Base-by-base conservation (phyloP, 1,284 basidiomycete genomes). In the Fomitiporia mediterranea region DNA sequence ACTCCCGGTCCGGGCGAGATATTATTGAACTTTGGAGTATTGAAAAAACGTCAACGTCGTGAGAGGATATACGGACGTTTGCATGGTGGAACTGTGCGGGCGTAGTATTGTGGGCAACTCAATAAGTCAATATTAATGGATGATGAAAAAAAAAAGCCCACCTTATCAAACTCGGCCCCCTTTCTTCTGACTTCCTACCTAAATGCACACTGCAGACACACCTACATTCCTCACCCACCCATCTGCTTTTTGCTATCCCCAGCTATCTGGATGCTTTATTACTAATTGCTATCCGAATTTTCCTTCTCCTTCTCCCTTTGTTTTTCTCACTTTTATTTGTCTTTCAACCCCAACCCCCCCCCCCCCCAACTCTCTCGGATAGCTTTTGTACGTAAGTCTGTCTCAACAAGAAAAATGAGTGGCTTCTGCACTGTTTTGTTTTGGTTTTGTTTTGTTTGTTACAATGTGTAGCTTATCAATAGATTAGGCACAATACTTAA, bases 1-100 rank as follows among this genome's bases (percentile, higher is more conserved):
- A 94, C 89, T 62, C 86, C 93, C 27, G 96, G 96, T 27, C 92
- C 92, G 3, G 89, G 82, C n/a, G 86, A 96, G 70, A 88, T 89
- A 11, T 74, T 98, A 52, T 79, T 80, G 56, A 98, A 98, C 70
- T 99, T 95, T 66, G 91, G 94, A 67, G 89, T 98, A 23, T 74
- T 98, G 57, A 83, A 82, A 72, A 91, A 92, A 67, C 76, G 84
- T 21, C 72, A 76, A 62, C 89, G 92, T 67, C 81, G 84, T 37
- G 68, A 70, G 43, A 82, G 81, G 61, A 82, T 89, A 42, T 74
- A 76, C 30, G 62, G 64, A 13, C 67, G 70, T 4, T n/a, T 59
- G 42, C 44, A 55, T 13, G 46, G 49, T 27, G 25, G 37, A 28
- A 3, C 27, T n/a, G n/a, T n/a, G n/a, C n/a, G n/a, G n/a, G n/a